Conservation (phyloP, 441 rosid genomes). For the Lepidium campestre region DNA sequence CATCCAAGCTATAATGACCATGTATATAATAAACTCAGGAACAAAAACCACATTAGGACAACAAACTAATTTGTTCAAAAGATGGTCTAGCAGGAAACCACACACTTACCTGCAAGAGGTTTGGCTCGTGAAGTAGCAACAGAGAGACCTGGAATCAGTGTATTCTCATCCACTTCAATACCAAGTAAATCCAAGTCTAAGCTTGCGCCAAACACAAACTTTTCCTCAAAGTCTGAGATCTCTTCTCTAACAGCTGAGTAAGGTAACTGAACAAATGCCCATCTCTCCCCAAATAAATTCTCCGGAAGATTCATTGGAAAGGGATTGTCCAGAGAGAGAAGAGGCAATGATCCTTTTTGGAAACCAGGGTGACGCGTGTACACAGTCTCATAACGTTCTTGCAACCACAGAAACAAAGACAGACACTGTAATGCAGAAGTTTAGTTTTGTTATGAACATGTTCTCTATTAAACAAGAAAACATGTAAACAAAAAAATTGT, state of each 20-base stretch:
- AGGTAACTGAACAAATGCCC: constrained; percentile 96
- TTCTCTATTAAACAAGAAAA: not conserved
- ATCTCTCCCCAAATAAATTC: constrained; percentile 78
- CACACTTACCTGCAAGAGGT: constrained; percentile 71
- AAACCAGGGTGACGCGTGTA: constrained; percentile 88
- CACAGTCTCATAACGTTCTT: constrained; percentile 80
- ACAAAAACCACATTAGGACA: not conserved
- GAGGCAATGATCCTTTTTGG: constrained; percentile 84
- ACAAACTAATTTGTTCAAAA: not conserved
- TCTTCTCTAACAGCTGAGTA: constrained; percentile 80
- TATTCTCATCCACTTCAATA: constrained; percentile 64
- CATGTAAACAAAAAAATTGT: not conserved
- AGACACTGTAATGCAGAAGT: constrained; percentile 49
- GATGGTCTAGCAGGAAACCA: constrained; percentile 12
- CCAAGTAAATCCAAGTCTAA: constrained; percentile 92
- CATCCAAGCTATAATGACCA: constrained; percentile 64
- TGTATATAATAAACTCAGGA: not conserved
- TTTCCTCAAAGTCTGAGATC: constrained; percentile 51
- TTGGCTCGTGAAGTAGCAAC: constrained; percentile 88
- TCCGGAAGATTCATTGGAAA: constrained; percentile 95
- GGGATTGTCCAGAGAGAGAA: constrained; percentile 79
- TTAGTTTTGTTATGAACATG: not conserved
- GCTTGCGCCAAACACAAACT: constrained; percentile 68
- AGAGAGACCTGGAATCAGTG: constrained; percentile 85
- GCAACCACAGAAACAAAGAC: constrained; percentile 82